phyloP scores from a whole-genome alignment of 768 basidiomycete species.

The Lactarius psammicola region DNA sequence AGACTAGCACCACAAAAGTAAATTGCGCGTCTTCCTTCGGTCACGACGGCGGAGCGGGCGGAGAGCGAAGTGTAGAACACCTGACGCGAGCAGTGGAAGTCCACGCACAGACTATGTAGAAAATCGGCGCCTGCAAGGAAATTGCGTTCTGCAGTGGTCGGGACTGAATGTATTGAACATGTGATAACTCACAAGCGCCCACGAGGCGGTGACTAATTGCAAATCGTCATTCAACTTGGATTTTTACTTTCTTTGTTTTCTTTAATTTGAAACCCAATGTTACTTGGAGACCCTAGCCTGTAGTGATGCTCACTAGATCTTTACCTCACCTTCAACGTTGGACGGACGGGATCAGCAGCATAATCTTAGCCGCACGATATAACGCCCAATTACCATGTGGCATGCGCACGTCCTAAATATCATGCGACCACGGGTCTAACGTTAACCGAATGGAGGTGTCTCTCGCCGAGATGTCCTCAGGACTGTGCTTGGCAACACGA shows the following conservation, averaged over 20 bases:
- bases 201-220: too few species aligned
- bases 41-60: neutral
- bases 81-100: neutral
- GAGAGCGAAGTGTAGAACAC: neutral
- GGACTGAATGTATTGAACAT: too few species aligned
- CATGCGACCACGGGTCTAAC: neutral
- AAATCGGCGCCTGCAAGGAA: neutral
- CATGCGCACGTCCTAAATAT: neutral
- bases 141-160: too few species aligned
- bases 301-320: neutral
- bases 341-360: neutral
- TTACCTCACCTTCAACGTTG: neutral
- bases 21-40: neutral
- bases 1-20: neutral
- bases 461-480: neutral
- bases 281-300: slow-evolving; percentile 6
- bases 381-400: neutral
- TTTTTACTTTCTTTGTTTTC: too few species aligned
- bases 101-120: neutral
- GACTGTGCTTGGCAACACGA: neutral
- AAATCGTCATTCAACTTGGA: too few species aligned
- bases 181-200: too few species aligned
- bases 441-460: neutral
- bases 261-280: too few species aligned
- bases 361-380: neutral